phyloP scores from a whole-genome alignment of 202 grass and related monocot genomes.

The Setaria viridis region DNA sequence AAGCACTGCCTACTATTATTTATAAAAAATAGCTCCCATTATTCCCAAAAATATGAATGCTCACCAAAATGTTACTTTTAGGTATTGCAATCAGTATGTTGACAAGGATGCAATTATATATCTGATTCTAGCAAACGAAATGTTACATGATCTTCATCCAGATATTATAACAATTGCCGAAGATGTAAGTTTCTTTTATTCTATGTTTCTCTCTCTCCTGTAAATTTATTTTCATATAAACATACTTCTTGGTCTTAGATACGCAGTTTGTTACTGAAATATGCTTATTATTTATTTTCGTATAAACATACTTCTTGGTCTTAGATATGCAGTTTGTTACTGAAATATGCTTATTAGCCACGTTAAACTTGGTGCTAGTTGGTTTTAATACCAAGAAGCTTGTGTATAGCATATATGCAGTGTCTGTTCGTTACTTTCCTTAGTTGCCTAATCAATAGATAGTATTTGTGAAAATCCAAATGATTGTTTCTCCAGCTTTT shows the following conservation, averaged over 20 bases:
- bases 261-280: slow-evolving; percentile 9
- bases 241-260: slow-evolving; percentile 18
- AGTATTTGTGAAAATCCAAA: neutral
- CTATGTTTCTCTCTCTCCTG: neutral
- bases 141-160: slow-evolving; percentile 96
- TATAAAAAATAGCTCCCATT: neutral
- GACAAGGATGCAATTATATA: slow-evolving; percentile 92
- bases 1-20: neutral
- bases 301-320: slow-evolving; percentile 23
- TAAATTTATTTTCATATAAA: slow-evolving; percentile 29
- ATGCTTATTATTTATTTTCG: neutral
- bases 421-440: neutral
- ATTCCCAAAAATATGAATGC: slow-evolving; percentile 6
- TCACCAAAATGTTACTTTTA: slow-evolving; percentile 46
- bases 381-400: slow-evolving; percentile 15
- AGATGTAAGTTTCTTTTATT: slow-evolving; percentile 67
- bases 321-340: slow-evolving; percentile 20
- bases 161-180: slow-evolving; percentile 97
- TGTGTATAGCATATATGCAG: neutral
- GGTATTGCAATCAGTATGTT: slow-evolving; percentile 94
- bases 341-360: slow-evolving; percentile 5
- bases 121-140: slow-evolving; percentile 93
- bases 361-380: neutral
- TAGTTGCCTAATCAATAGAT: slow-evolving; percentile 10
- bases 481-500: slow-evolving; percentile 20